Evolutionary conservation across 192 early-diverging fungal genomes (phyloP).

Genomic region (Coemansia sp.): DNA sequence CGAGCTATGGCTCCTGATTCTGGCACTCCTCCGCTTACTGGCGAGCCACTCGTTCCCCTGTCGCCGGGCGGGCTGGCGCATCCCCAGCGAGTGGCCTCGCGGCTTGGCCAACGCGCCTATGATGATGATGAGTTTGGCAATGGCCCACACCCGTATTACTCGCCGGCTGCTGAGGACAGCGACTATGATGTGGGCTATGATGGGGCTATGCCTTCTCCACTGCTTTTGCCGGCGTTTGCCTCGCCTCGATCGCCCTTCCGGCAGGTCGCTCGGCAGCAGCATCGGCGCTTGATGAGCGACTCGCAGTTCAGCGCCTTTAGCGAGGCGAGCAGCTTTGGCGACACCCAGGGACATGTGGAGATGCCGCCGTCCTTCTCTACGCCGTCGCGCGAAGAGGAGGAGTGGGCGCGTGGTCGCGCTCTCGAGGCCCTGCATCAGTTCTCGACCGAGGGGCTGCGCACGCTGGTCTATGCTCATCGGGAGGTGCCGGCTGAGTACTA

Average conservation of each 20-base stretch:
- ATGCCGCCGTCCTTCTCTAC: conserved; percentile 26
- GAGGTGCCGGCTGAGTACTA: conserved; percentile 65
- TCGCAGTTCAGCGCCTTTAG: conserved; percentile 38
- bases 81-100: conserved; percentile 2
- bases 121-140: background rate
- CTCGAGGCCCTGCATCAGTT: conserved; percentile 69
- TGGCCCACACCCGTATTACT: background rate
- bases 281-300: conserved; percentile 41
- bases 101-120: background rate
- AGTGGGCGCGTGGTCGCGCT: conserved; percentile 61
- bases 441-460: conserved; percentile 77
- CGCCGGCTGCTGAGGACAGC: background rate
- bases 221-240: background rate
- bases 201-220: background rate
- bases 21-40: background rate
- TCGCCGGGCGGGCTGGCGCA: background rate
- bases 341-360: conserved; percentile 33
- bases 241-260: conserved; percentile 10
- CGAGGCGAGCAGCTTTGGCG: conserved; percentile 44
- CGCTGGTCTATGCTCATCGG: conserved; percentile 74
- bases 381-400: conserved; percentile 57
- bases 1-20: background rate
- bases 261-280: conserved; percentile 3
- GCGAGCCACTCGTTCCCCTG: background rate
- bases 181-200: background rate